Base-by-base conservation (phyloP, 768 basidiomycete genomes). In the Naganishia friedmannii region DNA sequence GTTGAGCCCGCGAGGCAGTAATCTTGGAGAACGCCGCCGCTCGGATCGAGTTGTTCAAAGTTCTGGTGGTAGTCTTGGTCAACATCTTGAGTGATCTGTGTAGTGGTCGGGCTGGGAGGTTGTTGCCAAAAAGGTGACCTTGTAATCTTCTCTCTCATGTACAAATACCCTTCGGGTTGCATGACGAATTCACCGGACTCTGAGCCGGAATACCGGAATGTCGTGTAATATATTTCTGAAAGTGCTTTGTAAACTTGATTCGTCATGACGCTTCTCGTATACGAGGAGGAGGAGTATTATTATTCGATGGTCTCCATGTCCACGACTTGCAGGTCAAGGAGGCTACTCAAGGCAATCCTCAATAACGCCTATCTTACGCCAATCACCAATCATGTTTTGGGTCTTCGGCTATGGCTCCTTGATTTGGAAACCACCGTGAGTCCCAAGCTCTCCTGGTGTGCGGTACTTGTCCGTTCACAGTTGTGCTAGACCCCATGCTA, bases 321-420 rank as follows among this genome's bases (percentile, higher is more conserved):
- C 6, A 37, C 34, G 6, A 37, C 4, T 12, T 37, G 34, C 34
- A 37, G 12, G 34, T 12, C 4, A 5, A 37, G 34, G 6, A 10
- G 42, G 42, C 42, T 10, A 17, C 9, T 10, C 15, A 42, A 42
- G 42, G 15, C 42, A 8, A 13, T 42, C 15, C 42, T 42, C 7
- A 15, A 8, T 17, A 8, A 42, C 42, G 42, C 42, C 15, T 13
- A 15, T 42, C 15, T 17, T 17, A 58, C 9, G 19, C 21, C 32
- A 12, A 17, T 9, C 4, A 21, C 26, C 8, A 26, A 60, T 80
- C 82, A 26, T 70, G 39, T 93, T 88, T 77, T 84, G 90, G 65
- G 90, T 95, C 15, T 96, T 95, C 74, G 92, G 92, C 34, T 96
- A 96, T 74, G 93, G 93, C 13, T 93, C 91, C 7, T 85, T 96